Evolutionary conservation across 2,329 filamentous ascomycete species (phyloP), one percentile per base, ranked within the genome.

Genomic region (Chrysoporthe deuterocubensis): DNA sequence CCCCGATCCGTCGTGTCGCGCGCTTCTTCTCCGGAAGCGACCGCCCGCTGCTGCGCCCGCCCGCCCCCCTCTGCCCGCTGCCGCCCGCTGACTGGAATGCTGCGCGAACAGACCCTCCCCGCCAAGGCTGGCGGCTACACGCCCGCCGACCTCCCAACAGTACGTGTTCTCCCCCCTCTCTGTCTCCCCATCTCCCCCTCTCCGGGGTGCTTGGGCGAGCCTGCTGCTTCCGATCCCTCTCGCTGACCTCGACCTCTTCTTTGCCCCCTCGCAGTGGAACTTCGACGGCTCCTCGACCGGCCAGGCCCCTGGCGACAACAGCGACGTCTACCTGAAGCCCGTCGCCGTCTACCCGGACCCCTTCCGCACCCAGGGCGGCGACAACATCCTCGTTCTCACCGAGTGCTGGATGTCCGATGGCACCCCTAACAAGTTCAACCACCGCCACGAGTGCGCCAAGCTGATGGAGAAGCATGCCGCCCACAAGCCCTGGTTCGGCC

Each of bases 371-470:
- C 40, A 64, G 62, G 88, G 89, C 71, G 89, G 89, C 70, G 92
- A 94, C 82, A 97, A 97, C 87, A 91, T 97, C 81, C 89, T 97
- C 75, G 95, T 98, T 76, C 91, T 98, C 77, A 89, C 90, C 78
- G 95, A 97, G 86, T 97, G 93, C 82, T 97, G 93, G 92, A 94
- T 95, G 79, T 85, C 92, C 73, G 94, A 97, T 82, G 94, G 94
- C 78, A 93, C 90, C 71, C 96, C 96, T 82, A 99, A 98, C 90
- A 94, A 97, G 83, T 98, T 89, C 91, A 99, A 99, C 91, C 92
- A 91, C 90, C 93, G 96, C 74, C 92, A 97, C 80, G 95, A 98
- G 77, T 92, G 90, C 77, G 89, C 89, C 78, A 91, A 96, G 81
- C 86, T 97, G 76, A 97, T 98, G 93, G 89, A 96, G 81, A 87